phyloP scores from a whole-genome alignment of 805 yeast species.

The Zygotorulaspora chibaensis region DNA sequence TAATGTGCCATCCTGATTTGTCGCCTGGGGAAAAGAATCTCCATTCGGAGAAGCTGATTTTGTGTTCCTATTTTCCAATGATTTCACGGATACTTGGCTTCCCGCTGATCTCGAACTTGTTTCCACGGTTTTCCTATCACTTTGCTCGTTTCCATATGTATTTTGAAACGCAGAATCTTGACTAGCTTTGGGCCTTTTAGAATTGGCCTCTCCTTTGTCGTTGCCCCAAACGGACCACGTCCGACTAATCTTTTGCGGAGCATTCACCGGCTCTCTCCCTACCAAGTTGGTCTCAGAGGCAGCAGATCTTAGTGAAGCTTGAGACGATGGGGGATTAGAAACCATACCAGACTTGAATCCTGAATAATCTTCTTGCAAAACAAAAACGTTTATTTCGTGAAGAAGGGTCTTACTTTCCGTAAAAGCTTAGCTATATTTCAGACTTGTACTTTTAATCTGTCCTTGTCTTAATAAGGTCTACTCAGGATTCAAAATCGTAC shows the following conservation, averaged over 20 bases:
- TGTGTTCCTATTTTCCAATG: neutral
- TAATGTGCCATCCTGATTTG: neutral
- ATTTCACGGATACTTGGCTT: slow-evolving; percentile 4
- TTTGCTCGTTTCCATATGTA: neutral
- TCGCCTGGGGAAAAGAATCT: neutral
- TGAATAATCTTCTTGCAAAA: neutral
- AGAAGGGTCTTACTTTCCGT: too few species aligned
- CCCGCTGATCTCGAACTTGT: neutral
- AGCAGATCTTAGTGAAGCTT: slow-evolving; percentile 8
- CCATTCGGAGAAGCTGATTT: neutral
- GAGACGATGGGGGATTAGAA: slow-evolving; percentile 7
- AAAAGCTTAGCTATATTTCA: neutral
- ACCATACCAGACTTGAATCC: slow-evolving; percentile 2
- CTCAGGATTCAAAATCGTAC: too few species aligned
- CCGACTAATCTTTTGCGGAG: slow-evolving; percentile 4
- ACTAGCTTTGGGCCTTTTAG: slow-evolving; percentile 1
- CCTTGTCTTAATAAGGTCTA: too few species aligned
- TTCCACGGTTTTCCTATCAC: neutral
- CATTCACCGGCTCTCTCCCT: neutral
- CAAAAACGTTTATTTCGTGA: too few species aligned
- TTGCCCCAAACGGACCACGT: slow-evolving; percentile 13
- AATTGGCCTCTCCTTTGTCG: slow-evolving; percentile 2
- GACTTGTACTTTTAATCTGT: neutral
- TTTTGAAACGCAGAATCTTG: neutral
- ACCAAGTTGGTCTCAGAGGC: slow-evolving; percentile 2